Evolutionary conservation across 2,329 filamentous ascomycete genomes (phyloP).

Genomic region (Gaeumannomyces tritici): DNA sequence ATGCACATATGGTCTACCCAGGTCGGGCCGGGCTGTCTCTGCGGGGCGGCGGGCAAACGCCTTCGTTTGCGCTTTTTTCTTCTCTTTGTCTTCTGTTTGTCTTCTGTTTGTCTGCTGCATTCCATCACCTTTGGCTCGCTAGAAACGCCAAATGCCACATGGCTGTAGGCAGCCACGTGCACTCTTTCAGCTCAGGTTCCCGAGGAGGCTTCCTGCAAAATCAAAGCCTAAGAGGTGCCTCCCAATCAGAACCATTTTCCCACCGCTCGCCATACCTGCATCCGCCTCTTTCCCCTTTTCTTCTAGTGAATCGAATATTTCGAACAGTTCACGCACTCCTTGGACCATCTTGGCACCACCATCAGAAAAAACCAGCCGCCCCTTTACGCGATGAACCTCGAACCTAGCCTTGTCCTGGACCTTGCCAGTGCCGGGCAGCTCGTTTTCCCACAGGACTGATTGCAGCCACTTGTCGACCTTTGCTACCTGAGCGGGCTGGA

Average conservation of each 20-base stretch:
- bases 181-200: background rate
- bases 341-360: constrained; percentile 72
- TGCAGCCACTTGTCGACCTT: constrained; percentile 74
- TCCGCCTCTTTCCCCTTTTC: constrained; percentile 17
- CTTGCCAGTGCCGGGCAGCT: constrained; percentile 34
- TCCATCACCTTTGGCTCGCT: too few species aligned
- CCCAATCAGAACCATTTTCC: constrained; percentile 58
- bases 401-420: constrained; percentile 31
- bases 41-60: background rate
- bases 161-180: background rate
- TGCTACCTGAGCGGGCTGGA: constrained; percentile 48
- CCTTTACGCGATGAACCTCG: constrained; percentile 85
- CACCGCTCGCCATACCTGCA: constrained; percentile 16
- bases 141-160: too few species aligned
- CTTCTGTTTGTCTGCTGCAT: background rate
- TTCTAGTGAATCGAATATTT: constrained; percentile 58
- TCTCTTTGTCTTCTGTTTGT: background rate
- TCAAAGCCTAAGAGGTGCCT: constrained; percentile 40
- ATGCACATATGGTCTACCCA: background rate
- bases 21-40: too few species aligned
- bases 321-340: constrained; percentile 88
- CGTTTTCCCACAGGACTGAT: constrained; percentile 72
- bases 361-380: constrained; percentile 56
- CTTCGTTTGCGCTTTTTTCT: background rate
- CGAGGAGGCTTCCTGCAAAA: constrained; percentile 32